These are phyloP conservation scores for Lactarius pseudohatsudake DNA, from an alignment of 768 basidiomycete genomes.

Conservation along the genomic window DNA sequence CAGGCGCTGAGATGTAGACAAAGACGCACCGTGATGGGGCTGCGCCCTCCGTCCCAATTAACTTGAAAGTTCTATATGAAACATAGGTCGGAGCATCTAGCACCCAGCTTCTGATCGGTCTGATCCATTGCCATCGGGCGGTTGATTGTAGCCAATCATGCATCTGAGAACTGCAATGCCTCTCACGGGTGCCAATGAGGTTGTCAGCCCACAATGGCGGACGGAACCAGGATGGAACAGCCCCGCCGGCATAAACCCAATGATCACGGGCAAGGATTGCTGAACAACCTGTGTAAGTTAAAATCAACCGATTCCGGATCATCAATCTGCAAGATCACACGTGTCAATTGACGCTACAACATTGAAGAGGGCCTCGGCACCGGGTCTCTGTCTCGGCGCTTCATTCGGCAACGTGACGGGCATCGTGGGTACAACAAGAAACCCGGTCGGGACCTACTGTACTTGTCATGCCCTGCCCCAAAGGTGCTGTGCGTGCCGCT, in stretches of 20 bases:
- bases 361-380: background rate
- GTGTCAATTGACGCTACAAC: no score
- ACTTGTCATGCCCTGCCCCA: no score
- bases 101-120: background rate
- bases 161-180: background rate
- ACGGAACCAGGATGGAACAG: background rate
- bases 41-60: background rate
- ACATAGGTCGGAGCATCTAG: background rate
- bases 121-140: background rate
- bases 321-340: no score
- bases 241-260: no score
- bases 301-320: no score
- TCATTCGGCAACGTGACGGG: background rate
- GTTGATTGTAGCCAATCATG: background rate
- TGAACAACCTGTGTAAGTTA: no score
- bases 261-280: no score
- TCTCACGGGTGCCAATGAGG: no score
- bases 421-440: no score
- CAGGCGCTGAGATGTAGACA: background rate
- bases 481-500: no score
- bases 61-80: background rate
- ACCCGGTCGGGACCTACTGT: no score
- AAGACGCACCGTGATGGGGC: background rate
- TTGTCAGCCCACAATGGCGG: background rate
- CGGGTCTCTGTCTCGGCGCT: background rate